Evolutionary conservation across 2,329 filamentous ascomycete genomes (phyloP).

Genomic region (Thelonectria rubi): DNA sequence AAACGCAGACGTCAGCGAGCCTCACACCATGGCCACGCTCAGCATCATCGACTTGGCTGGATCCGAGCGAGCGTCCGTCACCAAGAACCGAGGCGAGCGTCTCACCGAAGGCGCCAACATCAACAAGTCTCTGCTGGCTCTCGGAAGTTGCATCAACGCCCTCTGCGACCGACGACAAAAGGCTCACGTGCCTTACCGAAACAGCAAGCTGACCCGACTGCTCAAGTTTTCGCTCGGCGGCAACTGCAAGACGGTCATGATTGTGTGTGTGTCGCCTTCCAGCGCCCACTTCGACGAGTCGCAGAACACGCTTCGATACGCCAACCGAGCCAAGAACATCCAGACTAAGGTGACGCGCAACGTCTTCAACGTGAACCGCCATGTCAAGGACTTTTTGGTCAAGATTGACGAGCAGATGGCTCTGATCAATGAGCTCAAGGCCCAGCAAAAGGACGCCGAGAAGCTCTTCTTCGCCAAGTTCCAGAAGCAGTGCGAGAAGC

Average conservation of each 20-base stretch:
- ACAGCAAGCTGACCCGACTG: constrained; percentile 94
- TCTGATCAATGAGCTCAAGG: constrained; percentile 95
- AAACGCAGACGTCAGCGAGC: constrained; percentile 91
- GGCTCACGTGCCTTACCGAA: constrained; percentile 95
- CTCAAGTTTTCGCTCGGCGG: constrained; percentile 97
- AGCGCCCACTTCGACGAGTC: constrained; percentile 98
- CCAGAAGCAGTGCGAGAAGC: constrained; percentile 88
- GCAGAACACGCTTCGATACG: constrained; percentile 96
- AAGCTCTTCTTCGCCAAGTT: constrained; percentile 85
- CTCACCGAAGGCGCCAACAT: constrained; percentile 96
- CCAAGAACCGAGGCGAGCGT: constrained; percentile 93
- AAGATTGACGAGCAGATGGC: constrained; percentile 99
- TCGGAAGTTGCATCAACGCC: constrained; percentile 98
- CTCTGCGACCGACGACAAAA: constrained; percentile 91
- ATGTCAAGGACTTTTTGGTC: constrained; percentile 98
- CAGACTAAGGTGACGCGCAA: constrained; percentile 99
- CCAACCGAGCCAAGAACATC: constrained; percentile 98
- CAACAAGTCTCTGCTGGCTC: constrained; percentile 94
- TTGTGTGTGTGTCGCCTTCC: constrained; percentile 96
- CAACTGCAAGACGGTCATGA: constrained; percentile 99
- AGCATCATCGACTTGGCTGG: constrained; percentile 98
- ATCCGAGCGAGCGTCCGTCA: constrained; percentile 94
- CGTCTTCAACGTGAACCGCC: constrained; percentile 97
- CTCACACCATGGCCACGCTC: constrained; percentile 96
- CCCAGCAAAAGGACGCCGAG: constrained; percentile 90